Conservation (phyloP, 768 basidiomycete species). For the Megacollybia marginata region DNA sequence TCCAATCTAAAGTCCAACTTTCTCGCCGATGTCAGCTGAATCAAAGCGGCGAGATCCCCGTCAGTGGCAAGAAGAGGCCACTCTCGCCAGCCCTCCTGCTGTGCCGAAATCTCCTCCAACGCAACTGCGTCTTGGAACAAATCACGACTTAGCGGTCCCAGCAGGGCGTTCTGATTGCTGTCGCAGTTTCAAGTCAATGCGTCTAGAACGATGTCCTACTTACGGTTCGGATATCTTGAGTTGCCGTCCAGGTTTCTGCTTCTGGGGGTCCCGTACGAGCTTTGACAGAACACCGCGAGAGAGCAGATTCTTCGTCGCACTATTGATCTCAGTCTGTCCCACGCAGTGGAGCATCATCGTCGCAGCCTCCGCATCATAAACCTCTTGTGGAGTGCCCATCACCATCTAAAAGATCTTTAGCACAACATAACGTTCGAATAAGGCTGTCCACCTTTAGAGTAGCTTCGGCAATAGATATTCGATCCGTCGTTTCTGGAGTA, state of each 20-base stretch:
- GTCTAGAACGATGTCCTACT: conserved; percentile 1
- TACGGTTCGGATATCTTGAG: conserved; percentile 72
- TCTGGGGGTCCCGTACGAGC: conserved; percentile 52
- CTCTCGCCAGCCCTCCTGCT: conserved; percentile 52
- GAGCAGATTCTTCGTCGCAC: conserved; percentile 54
- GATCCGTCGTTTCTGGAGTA: conserved; percentile 24
- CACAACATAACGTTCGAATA: background rate
- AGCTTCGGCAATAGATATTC: conserved; percentile 52
- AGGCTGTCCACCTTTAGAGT: conserved; percentile 53
- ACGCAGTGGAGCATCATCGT: conserved; percentile 46
- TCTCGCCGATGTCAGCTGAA: conserved; percentile 77
- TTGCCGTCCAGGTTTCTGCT: conserved; percentile 63
- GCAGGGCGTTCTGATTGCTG: conserved; percentile 63
- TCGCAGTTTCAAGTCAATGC: background rate
- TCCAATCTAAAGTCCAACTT: conserved; percentile 75
- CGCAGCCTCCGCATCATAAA: conserved; percentile 56
- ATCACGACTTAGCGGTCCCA: conserved; percentile 56
- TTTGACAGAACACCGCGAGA: conserved; percentile 62
- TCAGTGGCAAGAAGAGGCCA: conserved; percentile 80
- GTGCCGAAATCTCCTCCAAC: conserved; percentile 48
- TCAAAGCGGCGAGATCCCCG: conserved; percentile 70
- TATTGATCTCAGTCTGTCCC: conserved; percentile 47
- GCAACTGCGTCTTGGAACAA: conserved; percentile 65
- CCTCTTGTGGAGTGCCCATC: conserved; percentile 63
- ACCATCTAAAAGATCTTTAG: conserved; percentile 50